phyloP scores from a whole-genome alignment of 2,329 filamentous ascomycete genomes.

The Thermothelomyces thermophilus region DNA sequence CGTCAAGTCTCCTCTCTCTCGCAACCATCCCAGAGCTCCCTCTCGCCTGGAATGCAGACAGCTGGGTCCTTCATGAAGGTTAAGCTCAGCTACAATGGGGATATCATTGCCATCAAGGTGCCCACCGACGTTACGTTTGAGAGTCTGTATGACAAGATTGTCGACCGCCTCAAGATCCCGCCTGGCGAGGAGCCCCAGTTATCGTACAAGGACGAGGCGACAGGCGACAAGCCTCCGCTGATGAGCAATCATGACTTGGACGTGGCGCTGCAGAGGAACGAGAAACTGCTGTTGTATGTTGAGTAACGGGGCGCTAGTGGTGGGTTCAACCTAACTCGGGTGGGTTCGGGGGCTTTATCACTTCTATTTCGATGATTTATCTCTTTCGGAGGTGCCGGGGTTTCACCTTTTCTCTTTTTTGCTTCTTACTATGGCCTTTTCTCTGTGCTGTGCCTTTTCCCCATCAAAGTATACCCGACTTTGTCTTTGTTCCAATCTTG shows the following conservation, averaged over 20 bases:
- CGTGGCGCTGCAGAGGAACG: conserved; percentile 72
- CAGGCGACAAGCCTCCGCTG: conserved; percentile 66
- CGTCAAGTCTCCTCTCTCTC: conserved; percentile 43
- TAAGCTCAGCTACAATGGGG: conserved; percentile 89
- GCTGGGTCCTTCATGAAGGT: conserved; percentile 67
- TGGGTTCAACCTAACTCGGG: background rate
- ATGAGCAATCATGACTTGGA: conserved; percentile 76
- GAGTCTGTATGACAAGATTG: conserved; percentile 76
- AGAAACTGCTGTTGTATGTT: conserved; percentile 76
- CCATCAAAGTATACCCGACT: conserved; percentile 18
- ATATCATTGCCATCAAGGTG: conserved; percentile 86
- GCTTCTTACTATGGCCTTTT: background rate
- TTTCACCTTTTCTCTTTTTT: background rate
- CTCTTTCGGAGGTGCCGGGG: background rate
- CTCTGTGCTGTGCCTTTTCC: background rate
- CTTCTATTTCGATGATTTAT: background rate
- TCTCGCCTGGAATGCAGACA: conserved; percentile 44
- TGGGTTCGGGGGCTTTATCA: conserved; percentile 18
- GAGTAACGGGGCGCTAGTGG: conserved; percentile 31
- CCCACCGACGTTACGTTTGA: conserved; percentile 71
- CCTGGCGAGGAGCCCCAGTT: conserved; percentile 65
- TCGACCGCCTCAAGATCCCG: conserved; percentile 71
- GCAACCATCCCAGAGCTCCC: conserved; percentile 50
- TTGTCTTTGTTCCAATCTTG: conserved; percentile 7
- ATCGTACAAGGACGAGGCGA: conserved; percentile 79